These are phyloP conservation scores for Puccinia hordei DNA, from an alignment of 1,284 basidiomycete genomes.

Conservation along the genomic window DNA sequence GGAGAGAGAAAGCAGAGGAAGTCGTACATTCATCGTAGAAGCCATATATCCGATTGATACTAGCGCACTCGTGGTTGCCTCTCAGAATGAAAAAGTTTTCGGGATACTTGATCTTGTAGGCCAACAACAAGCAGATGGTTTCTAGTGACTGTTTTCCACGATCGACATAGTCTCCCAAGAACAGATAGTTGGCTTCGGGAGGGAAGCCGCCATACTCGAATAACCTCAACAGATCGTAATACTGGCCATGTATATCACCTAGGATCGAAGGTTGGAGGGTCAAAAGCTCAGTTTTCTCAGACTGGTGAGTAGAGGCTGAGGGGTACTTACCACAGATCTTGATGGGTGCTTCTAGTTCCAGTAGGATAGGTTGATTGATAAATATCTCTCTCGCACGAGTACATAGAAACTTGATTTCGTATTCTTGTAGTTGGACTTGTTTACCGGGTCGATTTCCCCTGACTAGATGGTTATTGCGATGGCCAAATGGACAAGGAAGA, in stretches of 20 bases:
- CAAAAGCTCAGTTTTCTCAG: not conserved
- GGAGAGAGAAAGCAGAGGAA: not conserved
- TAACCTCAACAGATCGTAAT: slow-evolving; percentile 87
- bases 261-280: slow-evolving; percentile 30
- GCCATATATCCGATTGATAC: slow-evolving; percentile 92
- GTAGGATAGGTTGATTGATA: slow-evolving; percentile 89
- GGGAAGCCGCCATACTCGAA: slow-evolving; percentile 95
- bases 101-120: slow-evolving; percentile 97
- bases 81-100: slow-evolving; percentile 96
- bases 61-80: slow-evolving; percentile 92
- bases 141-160: slow-evolving; percentile 91
- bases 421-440: slow-evolving; percentile 88
- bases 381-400: slow-evolving; percentile 93
- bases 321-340: slow-evolving; percentile 85
- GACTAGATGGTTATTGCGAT: slow-evolving; percentile 64
- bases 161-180: slow-evolving; percentile 93
- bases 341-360: slow-evolving; percentile 92
- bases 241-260: slow-evolving; percentile 95
- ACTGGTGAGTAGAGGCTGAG: not conserved
- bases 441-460: slow-evolving; percentile 91
- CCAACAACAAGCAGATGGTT: slow-evolving; percentile 81
- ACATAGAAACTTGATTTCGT: slow-evolving; percentile 94
- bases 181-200: slow-evolving; percentile 93
- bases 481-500: not conserved
- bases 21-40: slow-evolving; percentile 92